These are phyloP conservation scores for Zarea fungicola DNA, from an alignment of 2,329 filamentous ascomycete genomes.

Conservation along the genomic window DNA sequence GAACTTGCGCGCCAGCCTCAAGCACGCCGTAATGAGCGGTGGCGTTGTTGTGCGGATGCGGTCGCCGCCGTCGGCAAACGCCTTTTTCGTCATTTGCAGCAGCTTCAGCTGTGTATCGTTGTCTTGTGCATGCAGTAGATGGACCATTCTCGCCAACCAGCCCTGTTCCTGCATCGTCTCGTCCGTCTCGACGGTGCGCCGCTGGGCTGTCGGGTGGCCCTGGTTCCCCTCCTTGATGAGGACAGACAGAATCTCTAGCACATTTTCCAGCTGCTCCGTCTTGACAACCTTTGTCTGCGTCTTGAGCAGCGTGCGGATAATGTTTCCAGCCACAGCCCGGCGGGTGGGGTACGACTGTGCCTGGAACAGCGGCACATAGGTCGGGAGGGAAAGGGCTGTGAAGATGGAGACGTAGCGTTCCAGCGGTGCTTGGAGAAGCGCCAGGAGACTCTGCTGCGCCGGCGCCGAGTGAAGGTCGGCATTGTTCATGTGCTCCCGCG, in stretches of 20 bases:
- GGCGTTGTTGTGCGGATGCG: conserved; percentile 94
- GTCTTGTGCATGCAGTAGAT: conserved; percentile 74
- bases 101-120: conserved; percentile 95
- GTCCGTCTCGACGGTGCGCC: conserved; percentile 77
- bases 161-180: conserved; percentile 98
- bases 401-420: conserved; percentile 90
- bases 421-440: conserved; percentile 83
- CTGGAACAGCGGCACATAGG: conserved; percentile 83
- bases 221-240: conserved; percentile 91
- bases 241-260: conserved; percentile 82
- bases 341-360: conserved; percentile 90
- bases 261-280: conserved; percentile 75
- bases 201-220: conserved; percentile 77
- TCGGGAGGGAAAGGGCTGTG: conserved; percentile 88
- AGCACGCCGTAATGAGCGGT: conserved; percentile 79
- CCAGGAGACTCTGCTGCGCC: conserved; percentile 83
- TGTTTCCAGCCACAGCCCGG: conserved; percentile 83
- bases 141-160: conserved; percentile 88
- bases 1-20: conserved; percentile 83
- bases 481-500: conserved; percentile 83
- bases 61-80: conserved; percentile 87
- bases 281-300: conserved; percentile 77
- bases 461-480: conserved; percentile 87
- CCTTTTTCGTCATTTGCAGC: conserved; percentile 79
- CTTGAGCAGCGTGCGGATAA: conserved; percentile 75